Conservation (phyloP, 2,329 filamentous ascomycete species). For the Myriosclerotinia duriaeana region DNA sequence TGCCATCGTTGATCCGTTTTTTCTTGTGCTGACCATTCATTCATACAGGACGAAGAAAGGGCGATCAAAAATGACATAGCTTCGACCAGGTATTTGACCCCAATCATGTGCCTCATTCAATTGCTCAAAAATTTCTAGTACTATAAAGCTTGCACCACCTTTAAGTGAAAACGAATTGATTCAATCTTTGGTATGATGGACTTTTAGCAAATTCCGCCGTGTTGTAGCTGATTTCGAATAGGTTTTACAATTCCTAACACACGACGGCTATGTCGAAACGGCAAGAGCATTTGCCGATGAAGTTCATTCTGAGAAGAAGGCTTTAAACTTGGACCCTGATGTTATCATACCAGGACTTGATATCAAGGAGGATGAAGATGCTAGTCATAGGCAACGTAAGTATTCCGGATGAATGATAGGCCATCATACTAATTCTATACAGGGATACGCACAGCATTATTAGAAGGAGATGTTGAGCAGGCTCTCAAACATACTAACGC, state of each 20-base stretch:
- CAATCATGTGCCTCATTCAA: neutral
- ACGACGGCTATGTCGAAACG: conserved; percentile 94
- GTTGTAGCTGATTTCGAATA: conserved; percentile 32
- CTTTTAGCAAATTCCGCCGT: neutral
- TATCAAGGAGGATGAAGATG: conserved; percentile 79
- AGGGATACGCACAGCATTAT: conserved; percentile 84
- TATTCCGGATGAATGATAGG: conserved; percentile 22
- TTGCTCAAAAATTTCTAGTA: conserved; percentile 27
- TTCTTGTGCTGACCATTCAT: conserved; percentile 7
- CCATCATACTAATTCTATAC: conserved; percentile 25
- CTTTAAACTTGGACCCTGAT: conserved; percentile 60
- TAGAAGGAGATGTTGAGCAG: conserved; percentile 88
- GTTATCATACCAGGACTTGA: conserved; percentile 59
- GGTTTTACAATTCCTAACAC: conserved; percentile 82
- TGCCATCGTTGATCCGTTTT: neutral
- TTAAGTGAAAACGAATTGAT: conserved; percentile 76
- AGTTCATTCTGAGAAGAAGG: conserved; percentile 69
- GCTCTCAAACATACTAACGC: conserved; percentile 78
- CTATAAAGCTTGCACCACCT: conserved; percentile 53
- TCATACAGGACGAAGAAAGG: conserved; percentile 35
- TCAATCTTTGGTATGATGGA: conserved; percentile 65
- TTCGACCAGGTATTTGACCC: conserved; percentile 44
- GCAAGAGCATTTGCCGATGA: conserved; percentile 85
- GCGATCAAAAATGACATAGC: conserved; percentile 51
- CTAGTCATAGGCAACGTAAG: conserved; percentile 80